A percentile compares a stretch with the other conserved stretches of the same genome.
Conservation (phyloP, 345 rosid species). For the Erucastrum elatum region DNA sequence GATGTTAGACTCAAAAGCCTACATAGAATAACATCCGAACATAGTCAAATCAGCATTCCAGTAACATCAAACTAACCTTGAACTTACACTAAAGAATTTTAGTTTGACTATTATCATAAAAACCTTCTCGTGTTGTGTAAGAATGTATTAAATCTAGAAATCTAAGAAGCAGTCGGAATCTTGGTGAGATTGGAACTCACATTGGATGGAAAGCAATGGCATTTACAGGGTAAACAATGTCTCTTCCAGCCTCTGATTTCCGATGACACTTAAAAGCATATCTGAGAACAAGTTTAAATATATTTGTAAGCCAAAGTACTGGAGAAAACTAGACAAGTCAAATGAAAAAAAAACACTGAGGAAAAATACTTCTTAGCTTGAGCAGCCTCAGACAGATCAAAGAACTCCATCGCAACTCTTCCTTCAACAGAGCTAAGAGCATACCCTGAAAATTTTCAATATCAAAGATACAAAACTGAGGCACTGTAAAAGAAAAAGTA, state of each 20-base stretch:
- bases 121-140: not conserved
- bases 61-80: conserved; percentile 1
- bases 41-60: conserved; percentile 1
- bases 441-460: conserved; percentile 65
- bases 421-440: conserved; percentile 99
- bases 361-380: conserved; percentile 87
- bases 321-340: not conserved
- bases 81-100: conserved; percentile 1
- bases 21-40: not conserved
- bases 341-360: not conserved
- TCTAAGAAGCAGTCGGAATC: not conserved
- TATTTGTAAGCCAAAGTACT: not conserved
- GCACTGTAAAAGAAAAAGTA: not conserved
- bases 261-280: conserved; percentile 99
- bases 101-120: not conserved
- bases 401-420: conserved; percentile 97
- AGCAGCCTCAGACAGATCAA: conserved; percentile 91
- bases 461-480: not conserved
- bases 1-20: not conserved
- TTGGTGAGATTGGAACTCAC: conserved; percentile 55
- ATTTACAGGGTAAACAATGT: conserved; percentile 92
- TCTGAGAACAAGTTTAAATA: conserved; percentile 46
- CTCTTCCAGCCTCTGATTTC: conserved; percentile 95
- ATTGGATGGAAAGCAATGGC: conserved; percentile 97
- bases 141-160: not conserved